Evolutionary conservation across 306 rosid species (phyloP).

Genomic region (Glycine soja): DNA sequence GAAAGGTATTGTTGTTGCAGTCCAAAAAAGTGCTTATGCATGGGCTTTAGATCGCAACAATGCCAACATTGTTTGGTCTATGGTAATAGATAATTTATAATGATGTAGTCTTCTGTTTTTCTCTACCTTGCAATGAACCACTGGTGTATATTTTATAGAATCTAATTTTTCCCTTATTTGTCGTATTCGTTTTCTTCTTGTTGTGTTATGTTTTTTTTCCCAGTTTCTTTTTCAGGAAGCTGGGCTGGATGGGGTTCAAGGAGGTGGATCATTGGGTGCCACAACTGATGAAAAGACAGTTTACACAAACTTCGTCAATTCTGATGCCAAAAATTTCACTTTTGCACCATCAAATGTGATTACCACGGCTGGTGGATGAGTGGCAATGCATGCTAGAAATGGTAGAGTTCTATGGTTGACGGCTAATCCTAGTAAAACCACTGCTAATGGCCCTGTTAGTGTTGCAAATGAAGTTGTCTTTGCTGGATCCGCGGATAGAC

Average conservation of each 20-base stretch:
- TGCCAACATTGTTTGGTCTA: too few relatives aligned
- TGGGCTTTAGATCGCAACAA: too few relatives aligned
- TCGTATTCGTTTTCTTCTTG: too few relatives aligned
- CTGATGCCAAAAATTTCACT: conserved; percentile 55
- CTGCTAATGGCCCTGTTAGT: conserved; percentile 59
- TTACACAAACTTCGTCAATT: conserved; percentile 66
- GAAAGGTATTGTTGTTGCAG: too few relatives aligned
- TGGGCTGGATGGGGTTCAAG: conserved; percentile 17
- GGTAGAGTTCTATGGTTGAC: conserved; percentile 64
- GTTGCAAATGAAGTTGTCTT: conserved; percentile 69
- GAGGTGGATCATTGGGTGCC: conserved; percentile 74
- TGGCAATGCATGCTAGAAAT: conserved; percentile 58
- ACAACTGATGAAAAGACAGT: conserved; percentile 63
- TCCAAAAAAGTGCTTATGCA: too few relatives aligned
- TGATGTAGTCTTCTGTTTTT: too few relatives aligned
- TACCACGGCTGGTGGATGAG: conserved; percentile 72
- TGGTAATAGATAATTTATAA: too few relatives aligned
- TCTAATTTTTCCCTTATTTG: too few relatives aligned
- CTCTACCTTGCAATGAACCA: too few relatives aligned
- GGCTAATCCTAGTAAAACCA: conserved; percentile 49
- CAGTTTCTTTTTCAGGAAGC: too few relatives aligned
- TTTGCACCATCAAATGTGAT: conserved; percentile 55
- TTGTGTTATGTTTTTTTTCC: too few relatives aligned
- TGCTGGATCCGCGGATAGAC: conserved; percentile 55
- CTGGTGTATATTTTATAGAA: too few relatives aligned